Percentiles rank a stretch among this genome's conserved stretches.
These are phyloP conservation scores for Funneliformis caledonium DNA, from an alignment of 371 early-diverging fungal species.

Conservation along the genomic window DNA sequence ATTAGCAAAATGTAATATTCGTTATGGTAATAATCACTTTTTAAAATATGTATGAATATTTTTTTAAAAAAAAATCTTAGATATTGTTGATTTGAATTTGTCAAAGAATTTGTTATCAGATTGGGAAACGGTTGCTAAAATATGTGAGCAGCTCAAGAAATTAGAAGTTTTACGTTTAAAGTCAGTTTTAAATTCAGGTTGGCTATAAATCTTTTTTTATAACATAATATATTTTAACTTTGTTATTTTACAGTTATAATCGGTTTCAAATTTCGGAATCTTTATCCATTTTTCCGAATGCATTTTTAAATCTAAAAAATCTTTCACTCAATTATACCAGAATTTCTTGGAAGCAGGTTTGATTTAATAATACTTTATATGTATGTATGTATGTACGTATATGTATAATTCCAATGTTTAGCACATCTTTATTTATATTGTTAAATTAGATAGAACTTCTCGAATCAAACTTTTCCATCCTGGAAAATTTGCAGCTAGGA, in stretches of 20 bases:
- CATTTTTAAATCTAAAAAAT: slow-evolving; percentile 50
- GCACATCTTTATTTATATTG: neutral
- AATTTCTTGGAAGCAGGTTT: slow-evolving; percentile 51
- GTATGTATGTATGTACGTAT: neutral
- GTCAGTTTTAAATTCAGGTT: slow-evolving; percentile 44
- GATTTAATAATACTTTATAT: slow-evolving; percentile 6
- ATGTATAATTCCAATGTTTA: neutral
- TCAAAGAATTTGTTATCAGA: slow-evolving; percentile 66
- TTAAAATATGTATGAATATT: neutral
- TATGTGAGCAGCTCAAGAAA: slow-evolving; percentile 60
- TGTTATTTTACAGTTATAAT: slow-evolving; percentile 7
- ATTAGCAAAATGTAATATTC: neutral
- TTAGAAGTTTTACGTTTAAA: slow-evolving; percentile 68
- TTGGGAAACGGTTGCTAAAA: slow-evolving; percentile 67
- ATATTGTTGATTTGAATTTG: slow-evolving; percentile 74
- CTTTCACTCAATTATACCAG: slow-evolving; percentile 54
- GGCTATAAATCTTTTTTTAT: neutral
- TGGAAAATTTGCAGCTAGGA: slow-evolving; percentile 72
- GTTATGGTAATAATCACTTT: too few relatives aligned
- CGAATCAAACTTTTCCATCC: slow-evolving; percentile 55
- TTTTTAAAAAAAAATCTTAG: slow-evolving; percentile 27
- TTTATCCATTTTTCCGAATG: slow-evolving; percentile 41
- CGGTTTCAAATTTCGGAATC: neutral
- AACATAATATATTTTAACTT: neutral
- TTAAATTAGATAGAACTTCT: slow-evolving; percentile 50